Evolutionary conservation across 768 basidiomycete genomes (phyloP), one percentile per base, ranked within the genome.

Genomic region (Cyclocybe cylindracea): DNA sequence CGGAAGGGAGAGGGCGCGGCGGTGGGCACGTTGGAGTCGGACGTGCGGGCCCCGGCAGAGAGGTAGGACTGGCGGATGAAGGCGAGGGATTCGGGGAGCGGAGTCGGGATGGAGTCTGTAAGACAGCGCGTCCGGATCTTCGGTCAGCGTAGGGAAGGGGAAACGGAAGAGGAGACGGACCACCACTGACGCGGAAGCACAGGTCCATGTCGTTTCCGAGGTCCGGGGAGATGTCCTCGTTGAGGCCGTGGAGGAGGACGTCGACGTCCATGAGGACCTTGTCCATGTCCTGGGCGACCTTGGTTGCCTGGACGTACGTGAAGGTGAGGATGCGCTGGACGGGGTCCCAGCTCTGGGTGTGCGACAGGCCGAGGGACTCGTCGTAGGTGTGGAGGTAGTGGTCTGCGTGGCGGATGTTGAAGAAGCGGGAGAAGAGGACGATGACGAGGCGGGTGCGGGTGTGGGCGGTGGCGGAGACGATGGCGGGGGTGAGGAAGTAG

Each of bases 291-390:
- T 87, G 84, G 10, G 89, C 87, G 38, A 84, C 79, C 59, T 80
- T 85, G 10, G 87, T 87, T n/a, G 91, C 89, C 58, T 89, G 86
- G 2, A 91, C 89, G 67, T 98, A 97, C 36, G 90, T 81, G 61
- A 83, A 87, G 0, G 90, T 90, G 55, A 98, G 76, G 41, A 95
- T 78, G 8, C 78, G 70, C 70, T 95, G 91, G 2, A 94, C 76
- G 14, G 76, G 75, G 46, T 83, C 72, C 84, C 88, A 98, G 31
- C 66, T 67, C 13, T 65, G 67, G 2, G 79, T 76, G 51, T 77
- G 80, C 31, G 80, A 68, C 53, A 74, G 55, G 37, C 60, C 59
- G 57, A 67, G 64, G 39, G 48, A 61, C 53, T 65, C 64, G 10
- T 60, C 57, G 31, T 55, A 56, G 7, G 57, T 55, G 41, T 54